Evolutionary conservation across 495 filamentous ascomycete genomes (phyloP), one percentile per base, ranked within the genome.

Genomic region (Parathielavia hyrcaniae): DNA sequence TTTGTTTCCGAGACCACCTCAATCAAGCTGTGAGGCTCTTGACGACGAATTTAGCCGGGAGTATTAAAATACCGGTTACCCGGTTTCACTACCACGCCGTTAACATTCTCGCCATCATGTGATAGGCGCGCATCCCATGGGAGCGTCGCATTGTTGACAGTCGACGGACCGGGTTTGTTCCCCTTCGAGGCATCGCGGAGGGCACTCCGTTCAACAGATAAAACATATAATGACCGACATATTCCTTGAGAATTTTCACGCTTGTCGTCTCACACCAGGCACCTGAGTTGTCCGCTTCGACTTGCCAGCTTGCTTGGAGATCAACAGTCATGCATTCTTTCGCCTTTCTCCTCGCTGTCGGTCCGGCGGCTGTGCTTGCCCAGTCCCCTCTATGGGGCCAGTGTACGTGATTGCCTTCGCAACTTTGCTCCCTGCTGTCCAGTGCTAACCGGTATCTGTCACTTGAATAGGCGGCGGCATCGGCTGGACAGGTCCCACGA

Each of bases 351-450:
- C 53, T 56, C 44, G 53, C 53, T 30, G 1, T 48, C 32, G 53
- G 32, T 20, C 53, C 52, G 10, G 52, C 44, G 13, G 53, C 44
- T 26, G 53, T 56, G 43, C 34, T 56, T 40, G 53, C 53, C 53
- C 53, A 56, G 12, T 47, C 53, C 43, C 43, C 43, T 38, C 44
- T 56, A 5, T 56, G 53, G 53, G 44, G 44, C 32, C 53, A 56
- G 53, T 56, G 52, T 54, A 45, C 16, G 52, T 45, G 52, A 54
- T n/a, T 23, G 17, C n/a, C 35, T 44, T 54, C 17, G 14, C 26
- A 4, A 35, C n/a, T n/a, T n/a, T 36, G 20, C 19, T 16, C 26
- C 2, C 16, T 9, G 1, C n/a, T 14, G 20, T 9, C 2, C n/a
- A 14, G 16, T 30, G 3, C 40, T 54, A 23, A 54, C 41, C 19